phyloP scores from a whole-genome alignment of 805 yeast species.

The Scheffersomyces amazonensis region DNA sequence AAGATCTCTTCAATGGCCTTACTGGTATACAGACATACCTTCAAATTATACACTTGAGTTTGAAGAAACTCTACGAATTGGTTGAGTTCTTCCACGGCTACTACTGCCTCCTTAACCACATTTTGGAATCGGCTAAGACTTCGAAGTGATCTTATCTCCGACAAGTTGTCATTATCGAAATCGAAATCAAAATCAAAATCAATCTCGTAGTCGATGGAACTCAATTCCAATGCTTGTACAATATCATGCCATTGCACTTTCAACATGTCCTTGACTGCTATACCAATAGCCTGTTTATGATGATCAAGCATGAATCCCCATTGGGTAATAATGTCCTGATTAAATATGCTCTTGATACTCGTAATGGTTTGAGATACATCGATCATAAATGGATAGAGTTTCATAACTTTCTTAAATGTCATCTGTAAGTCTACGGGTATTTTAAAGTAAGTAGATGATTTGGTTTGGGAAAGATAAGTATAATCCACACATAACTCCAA shows the following conservation, averaged over 20 bases:
- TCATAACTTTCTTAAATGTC: conserved; percentile 47
- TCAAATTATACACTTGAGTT: conserved; percentile 12
- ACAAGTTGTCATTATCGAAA: conserved; percentile 14
- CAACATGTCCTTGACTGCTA: conserved; percentile 29
- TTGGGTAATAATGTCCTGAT: conserved; percentile 29
- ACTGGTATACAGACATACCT: conserved; percentile 12
- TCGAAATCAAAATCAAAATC: neutral
- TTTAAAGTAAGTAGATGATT: conserved; percentile 44
- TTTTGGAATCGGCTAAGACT: conserved; percentile 21
- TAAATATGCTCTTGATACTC: conserved; percentile 31
- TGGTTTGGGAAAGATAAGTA: no score
- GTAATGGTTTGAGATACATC: conserved; percentile 50
- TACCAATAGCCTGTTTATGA: conserved; percentile 30
- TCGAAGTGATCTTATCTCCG: conserved; percentile 23
- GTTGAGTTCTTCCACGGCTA: conserved; percentile 15
- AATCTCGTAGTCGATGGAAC: neutral
- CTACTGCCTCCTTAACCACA: conserved; percentile 15
- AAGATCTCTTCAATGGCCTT: conserved; percentile 10
- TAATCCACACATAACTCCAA: no score
- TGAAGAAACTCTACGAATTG: conserved; percentile 14
- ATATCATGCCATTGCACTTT: conserved; percentile 53
- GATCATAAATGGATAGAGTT: conserved; percentile 56
- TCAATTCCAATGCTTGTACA: conserved; percentile 46
- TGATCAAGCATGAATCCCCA: conserved; percentile 39
- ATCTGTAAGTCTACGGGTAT: conserved; percentile 53